Percentiles rank a stretch among this genome's conserved stretches.
phyloP scores from a whole-genome alignment of 176 grass and related monocot species.

The Oropetium thomaeum region DNA sequence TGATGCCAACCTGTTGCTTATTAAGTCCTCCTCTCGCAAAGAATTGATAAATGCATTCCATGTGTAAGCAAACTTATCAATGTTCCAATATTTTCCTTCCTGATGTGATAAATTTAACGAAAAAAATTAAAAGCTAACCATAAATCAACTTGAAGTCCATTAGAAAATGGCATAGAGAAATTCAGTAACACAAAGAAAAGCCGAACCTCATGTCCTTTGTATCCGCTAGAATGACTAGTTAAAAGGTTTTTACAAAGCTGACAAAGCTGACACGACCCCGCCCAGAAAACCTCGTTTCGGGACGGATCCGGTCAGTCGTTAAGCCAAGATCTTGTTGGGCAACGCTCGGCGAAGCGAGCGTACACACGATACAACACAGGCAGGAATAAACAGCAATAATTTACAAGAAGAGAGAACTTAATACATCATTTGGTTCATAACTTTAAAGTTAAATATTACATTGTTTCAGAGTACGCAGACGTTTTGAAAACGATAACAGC shows the following conservation, averaged over 20 bases:
- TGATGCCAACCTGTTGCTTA: slow-evolving; percentile 65
- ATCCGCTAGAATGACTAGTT: background rate
- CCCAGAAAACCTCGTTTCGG: too few species aligned
- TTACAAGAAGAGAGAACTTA: too few species aligned
- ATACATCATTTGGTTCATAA: too few species aligned
- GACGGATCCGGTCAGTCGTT: too few species aligned
- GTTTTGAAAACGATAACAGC: too few species aligned
- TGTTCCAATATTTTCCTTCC: slow-evolving; percentile 38
- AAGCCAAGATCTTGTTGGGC: too few species aligned
- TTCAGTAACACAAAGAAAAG: background rate
- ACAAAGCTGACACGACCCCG: too few species aligned
- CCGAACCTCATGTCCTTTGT: slow-evolving; percentile 34
- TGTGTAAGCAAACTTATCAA: slow-evolving; percentile 61
- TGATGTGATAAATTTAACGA: slow-evolving; percentile 25
- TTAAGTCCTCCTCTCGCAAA: slow-evolving; percentile 85
- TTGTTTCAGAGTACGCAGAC: too few species aligned
- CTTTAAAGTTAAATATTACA: too few species aligned
- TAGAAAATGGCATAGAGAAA: background rate
- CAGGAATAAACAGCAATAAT: too few species aligned
- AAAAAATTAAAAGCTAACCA: background rate
- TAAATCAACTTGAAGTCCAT: background rate
- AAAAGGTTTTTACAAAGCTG: slow-evolving; percentile 56
- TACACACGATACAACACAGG: too few species aligned
- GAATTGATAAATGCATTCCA: slow-evolving; percentile 90
- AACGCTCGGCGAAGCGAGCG: too few species aligned